Base-by-base conservation (phyloP, 306 rosid species). In the Vachellia pachyceras region DNA sequence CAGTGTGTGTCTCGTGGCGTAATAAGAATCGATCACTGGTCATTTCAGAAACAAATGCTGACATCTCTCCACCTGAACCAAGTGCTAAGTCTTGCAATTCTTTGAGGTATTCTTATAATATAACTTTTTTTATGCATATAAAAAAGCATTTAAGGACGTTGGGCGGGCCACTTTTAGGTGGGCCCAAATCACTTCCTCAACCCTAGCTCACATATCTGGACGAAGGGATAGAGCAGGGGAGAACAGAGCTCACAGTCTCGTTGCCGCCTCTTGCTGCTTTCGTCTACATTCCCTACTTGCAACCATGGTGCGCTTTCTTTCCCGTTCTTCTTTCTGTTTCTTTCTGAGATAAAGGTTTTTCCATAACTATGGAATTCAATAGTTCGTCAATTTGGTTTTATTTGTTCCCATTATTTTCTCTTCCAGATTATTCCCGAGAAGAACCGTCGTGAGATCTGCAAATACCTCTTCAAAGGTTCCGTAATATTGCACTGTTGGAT, bases 401-500 rank as follows among this genome's bases (percentile, higher is more conserved):
- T 29, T 41, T 10, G 9, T 20, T 20, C n/a, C 0, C 2, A 47
- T 20, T 40, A 0, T 13, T n/a, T 2, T 46, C 46, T 49, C 78
- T 15, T 68, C 64, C 81, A 92, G 97, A 92, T 92, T 76, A 92
- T 92, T 65, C 9, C 92, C 0, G 94, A 90, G 88, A 92, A 90
- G 82, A 92, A 92, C 60, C 91, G 97, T 14, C 77, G 69, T 20
- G 97, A 92, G 87, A 92, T 92, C 80, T 88, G 88, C 85, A 92
- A 92, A 60, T 87, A 92, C 88, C 92, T 92, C 80, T 90, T 90
- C 79, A 92, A 88, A 90, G 97, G 92, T 90, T 1, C 44, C 70
- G 37, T 68, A 15, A n/a, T 20, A 22, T 40, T 0, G 1, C 41
- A 3, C 17, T 4, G 35, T 36, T 40, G 7, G 29, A 7, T 72